phyloP scores from a whole-genome alignment of 176 grass and related monocot species.

The Lolium rigidum region DNA sequence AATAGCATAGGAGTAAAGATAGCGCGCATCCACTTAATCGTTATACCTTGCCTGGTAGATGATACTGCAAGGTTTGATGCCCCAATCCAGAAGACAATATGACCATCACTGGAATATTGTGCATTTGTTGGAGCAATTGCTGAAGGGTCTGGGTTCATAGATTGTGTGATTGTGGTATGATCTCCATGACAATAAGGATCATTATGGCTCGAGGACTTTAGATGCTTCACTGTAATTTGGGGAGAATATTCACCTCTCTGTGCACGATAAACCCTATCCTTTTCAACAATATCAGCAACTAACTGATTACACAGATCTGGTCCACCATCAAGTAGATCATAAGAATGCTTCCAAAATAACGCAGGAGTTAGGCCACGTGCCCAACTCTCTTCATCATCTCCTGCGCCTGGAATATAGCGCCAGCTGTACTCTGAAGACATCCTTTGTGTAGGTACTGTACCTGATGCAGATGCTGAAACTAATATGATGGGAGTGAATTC shows the following conservation, averaged over 20 bases:
- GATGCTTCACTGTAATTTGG: constrained; percentile 66
- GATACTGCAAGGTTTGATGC: constrained; percentile 70
- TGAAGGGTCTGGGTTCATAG: constrained; percentile 23
- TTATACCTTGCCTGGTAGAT: constrained; percentile 70
- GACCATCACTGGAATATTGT: constrained; percentile 43
- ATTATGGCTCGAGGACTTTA: constrained; percentile 31
- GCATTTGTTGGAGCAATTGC: constrained; percentile 25
- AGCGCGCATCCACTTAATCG: constrained; percentile 16
- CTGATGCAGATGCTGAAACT: constrained; percentile 73
- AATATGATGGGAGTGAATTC: constrained; percentile 92
- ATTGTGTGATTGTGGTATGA: neutral
- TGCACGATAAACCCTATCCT: constrained; percentile 78
- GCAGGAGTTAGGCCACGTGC: constrained; percentile 78
- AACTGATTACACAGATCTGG: constrained; percentile 76
- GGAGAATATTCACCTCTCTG: constrained; percentile 82
- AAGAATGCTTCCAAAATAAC: constrained; percentile 89
- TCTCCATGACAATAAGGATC: constrained; percentile 43
- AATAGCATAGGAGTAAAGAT: neutral
- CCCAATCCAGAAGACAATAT: constrained; percentile 75
- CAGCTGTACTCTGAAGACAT: constrained; percentile 79
- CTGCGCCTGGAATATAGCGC: constrained; percentile 90
- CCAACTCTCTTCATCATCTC: constrained; percentile 99
- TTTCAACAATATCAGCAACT: constrained; percentile 91
- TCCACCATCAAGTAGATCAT: constrained; percentile 78
- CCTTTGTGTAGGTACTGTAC: constrained; percentile 51